Percentiles rank a stretch among this genome's conserved stretches.
These are phyloP conservation scores for Russula virescens DNA, from an alignment of 768 basidiomycete genomes.

Conservation along the genomic window DNA sequence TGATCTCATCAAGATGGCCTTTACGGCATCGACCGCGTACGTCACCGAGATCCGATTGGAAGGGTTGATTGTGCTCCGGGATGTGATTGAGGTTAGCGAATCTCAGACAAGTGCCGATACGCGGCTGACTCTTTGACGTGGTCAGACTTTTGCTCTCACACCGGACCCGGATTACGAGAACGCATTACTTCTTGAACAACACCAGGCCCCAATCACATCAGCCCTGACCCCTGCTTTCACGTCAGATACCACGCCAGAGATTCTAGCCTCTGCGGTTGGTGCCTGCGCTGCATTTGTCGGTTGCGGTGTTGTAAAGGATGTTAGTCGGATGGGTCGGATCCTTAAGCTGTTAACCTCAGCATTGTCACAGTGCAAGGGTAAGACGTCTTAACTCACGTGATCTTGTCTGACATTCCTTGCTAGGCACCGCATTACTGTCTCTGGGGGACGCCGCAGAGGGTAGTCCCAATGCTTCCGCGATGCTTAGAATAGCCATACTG, in stretches of 20 bases:
- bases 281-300: constrained; percentile 95
- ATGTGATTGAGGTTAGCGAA: constrained; percentile 80
- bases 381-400: constrained; percentile 9
- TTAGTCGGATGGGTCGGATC: constrained; percentile 88
- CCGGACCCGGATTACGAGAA: constrained; percentile 94
- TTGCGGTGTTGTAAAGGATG: constrained; percentile 88
- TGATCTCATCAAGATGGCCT: constrained; percentile 96
- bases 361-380: constrained; percentile 86
- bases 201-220: constrained; percentile 97
- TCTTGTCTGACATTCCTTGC: constrained; percentile 1
- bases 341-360: constrained; percentile 83
- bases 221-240: constrained; percentile 96
- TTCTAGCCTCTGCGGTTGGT: constrained; percentile 85
- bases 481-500: constrained; percentile 87
- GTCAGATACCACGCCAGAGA: constrained; percentile 92
- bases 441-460: constrained; percentile 83
- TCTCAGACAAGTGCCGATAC: neutral
- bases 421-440: constrained; percentile 78
- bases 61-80: constrained; percentile 81
- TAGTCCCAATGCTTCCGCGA: constrained; percentile 91
- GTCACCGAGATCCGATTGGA: constrained; percentile 93
- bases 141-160: constrained; percentile 77
- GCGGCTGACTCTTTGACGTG: constrained; percentile 8
- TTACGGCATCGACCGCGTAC: constrained; percentile 94
- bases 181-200: constrained; percentile 86